Conservation (phyloP, 208 protist genomes). For the Phytomonas serpens region DNA sequence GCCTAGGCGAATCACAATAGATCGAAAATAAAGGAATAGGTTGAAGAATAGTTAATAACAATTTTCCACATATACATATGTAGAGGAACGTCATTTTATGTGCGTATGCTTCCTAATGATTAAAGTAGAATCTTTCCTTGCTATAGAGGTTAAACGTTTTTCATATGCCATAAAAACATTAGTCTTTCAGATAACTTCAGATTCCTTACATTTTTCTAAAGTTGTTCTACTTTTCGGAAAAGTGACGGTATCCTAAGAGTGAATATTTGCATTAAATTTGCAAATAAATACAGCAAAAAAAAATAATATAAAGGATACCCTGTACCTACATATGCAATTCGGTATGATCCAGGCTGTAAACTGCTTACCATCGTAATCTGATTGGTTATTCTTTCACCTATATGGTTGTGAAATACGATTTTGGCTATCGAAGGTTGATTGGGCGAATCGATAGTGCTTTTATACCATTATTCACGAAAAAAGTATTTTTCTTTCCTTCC, state of each 20-base stretch:
- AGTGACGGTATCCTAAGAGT: neutral
- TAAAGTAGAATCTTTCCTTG: neutral
- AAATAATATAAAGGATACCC: neutral
- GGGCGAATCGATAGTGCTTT: neutral
- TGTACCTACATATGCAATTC: neutral
- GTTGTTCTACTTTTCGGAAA: neutral
- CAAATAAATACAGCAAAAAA: neutral
- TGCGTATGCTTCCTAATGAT: neutral
- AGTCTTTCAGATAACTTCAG: neutral
- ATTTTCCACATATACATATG: conserved; percentile 12
- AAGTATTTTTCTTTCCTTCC: neutral
- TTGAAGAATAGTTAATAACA: conserved; percentile 4
- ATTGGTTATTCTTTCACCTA: neutral
- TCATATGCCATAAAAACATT: neutral
- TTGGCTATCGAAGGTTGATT: neutral
- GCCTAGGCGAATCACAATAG: neutral
- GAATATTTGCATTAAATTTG: neutral
- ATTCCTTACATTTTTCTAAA: neutral
- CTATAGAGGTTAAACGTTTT: neutral
- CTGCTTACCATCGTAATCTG: neutral
- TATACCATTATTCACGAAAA: neutral
- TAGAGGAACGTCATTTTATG: conserved; percentile 4
- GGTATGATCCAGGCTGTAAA: neutral
- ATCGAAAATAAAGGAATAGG: neutral
- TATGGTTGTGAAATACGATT: neutral